A percentile compares a stretch with the other conserved stretches of the same genome.
Evolutionary conservation across 2,329 filamentous ascomycete species (phyloP).

Genomic region (Gliomastix tumulicola): DNA sequence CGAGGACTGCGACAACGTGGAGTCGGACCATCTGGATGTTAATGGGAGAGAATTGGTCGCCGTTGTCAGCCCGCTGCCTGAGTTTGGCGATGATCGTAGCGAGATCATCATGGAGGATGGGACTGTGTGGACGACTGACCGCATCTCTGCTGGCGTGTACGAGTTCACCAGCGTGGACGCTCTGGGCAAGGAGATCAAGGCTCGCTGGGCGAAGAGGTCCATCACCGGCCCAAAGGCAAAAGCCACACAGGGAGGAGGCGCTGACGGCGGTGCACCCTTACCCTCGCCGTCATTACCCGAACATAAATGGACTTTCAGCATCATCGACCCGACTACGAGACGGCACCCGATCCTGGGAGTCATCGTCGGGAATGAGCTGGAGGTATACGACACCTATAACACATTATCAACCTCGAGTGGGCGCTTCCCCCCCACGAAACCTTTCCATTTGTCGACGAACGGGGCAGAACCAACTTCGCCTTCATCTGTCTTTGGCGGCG

Average conservation of each 20-base stretch:
- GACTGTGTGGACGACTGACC: constrained; percentile 47
- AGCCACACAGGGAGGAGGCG: constrained; percentile 7
- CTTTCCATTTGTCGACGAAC: constrained; percentile 10
- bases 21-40: too few species aligned
- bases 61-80: constrained; percentile 56
- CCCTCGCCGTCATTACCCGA: constrained; percentile 24
- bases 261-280: constrained; percentile 9
- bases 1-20: constrained; percentile 27
- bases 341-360: constrained; percentile 70
- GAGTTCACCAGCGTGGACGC: constrained; percentile 58
- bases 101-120: constrained; percentile 64
- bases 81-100: constrained; percentile 39
- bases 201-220: constrained; percentile 59
- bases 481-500: too few species aligned
- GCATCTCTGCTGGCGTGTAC: constrained; percentile 50
- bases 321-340: constrained; percentile 61
- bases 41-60: constrained; percentile 57
- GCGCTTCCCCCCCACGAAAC: constrained; percentile 37
- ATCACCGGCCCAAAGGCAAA: constrained; percentile 11
- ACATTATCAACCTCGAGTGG: constrained; percentile 43
- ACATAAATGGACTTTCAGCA: constrained; percentile 67
- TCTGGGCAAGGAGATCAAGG: constrained; percentile 51
- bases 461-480: too few species aligned
- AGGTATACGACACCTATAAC: constrained; percentile 63
- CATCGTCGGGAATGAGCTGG: constrained; percentile 55